phyloP scores from a whole-genome alignment of 2,329 filamentous ascomycete genomes.

The Orbilia quercus region DNA sequence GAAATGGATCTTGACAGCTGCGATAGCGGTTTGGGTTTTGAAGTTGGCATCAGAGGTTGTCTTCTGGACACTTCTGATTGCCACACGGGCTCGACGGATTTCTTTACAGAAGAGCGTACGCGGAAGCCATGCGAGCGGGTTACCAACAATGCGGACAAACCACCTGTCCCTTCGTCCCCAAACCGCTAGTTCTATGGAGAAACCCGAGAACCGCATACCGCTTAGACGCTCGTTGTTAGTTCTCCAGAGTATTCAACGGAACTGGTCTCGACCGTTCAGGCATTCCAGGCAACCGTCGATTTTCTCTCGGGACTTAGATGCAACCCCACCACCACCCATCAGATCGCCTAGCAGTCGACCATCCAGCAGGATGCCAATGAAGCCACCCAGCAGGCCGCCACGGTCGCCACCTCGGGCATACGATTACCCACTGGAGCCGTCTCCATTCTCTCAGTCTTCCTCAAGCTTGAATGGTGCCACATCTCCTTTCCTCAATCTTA shows the following conservation, averaged over 20 bases:
- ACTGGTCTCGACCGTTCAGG: conserved; percentile 50
- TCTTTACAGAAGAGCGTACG: neutral
- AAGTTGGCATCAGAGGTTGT: conserved; percentile 43
- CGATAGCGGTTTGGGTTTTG: conserved; percentile 49
- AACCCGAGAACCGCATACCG: conserved; percentile 12
- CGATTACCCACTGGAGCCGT: conserved; percentile 30
- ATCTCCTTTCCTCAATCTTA: conserved; percentile 46
- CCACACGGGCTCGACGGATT: conserved; percentile 29
- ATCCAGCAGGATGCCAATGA: too few species aligned
- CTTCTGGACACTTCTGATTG: conserved; percentile 51
- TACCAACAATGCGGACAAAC: conserved; percentile 9
- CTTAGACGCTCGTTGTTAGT: conserved; percentile 31
- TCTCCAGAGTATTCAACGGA: conserved; percentile 30
- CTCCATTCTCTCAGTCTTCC: conserved; percentile 39
- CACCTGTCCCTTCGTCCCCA: conserved; percentile 9
- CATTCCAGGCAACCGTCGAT: neutral
- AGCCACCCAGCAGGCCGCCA: conserved; percentile 18
- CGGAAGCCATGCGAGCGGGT: neutral
- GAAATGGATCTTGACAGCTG: conserved; percentile 44
- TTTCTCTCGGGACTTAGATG: conserved; percentile 13
- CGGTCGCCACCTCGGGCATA: conserved; percentile 32
- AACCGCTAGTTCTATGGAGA: conserved; percentile 21
- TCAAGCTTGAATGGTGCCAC: conserved; percentile 19
- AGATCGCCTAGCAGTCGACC: neutral
- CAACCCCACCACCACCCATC: conserved; percentile 24